Base-by-base conservation (phyloP, 228 moss, liverwort and hornwort species). In the Sphagnum fallax region DNA sequence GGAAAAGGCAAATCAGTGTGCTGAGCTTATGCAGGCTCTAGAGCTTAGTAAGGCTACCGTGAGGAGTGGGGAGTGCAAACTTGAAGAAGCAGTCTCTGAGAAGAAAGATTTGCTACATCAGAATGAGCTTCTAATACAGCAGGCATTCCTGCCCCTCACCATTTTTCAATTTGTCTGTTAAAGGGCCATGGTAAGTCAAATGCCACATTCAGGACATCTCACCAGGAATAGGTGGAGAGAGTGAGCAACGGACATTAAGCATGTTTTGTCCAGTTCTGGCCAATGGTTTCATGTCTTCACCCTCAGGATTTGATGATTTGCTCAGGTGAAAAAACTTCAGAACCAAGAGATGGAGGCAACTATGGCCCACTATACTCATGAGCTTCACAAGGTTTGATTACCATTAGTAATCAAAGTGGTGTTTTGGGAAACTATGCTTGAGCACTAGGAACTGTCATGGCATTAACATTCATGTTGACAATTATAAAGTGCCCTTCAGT, bases 321-420 rank as follows among this genome's bases (percentile, higher is more conserved):
- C 32, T 32, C 32, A 32, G 86, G 82, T 86, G 62, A 82, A 80
- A 75, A 75, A 68, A 10, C 69, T 82, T n/a, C 82, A 86, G 49
- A 72, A 78, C 67, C 82, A 82, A 71, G 86, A 86, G 71, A 61
- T 80, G 49, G 75, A 80, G 67, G 80, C 82, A 50, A 86, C 80
- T 16, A 80, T 86, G 49, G 82, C 86, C 6, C 82, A 82, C 63
- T 86, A 86, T 60, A 80, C 82, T 64, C 78, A 80, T 65, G 86
- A 86, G 75, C 75, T 86, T 67, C 86, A 78, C 62, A 55, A 55
- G 55, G 55, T 55, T 55, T 55, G 55, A 55, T 8, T 55, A 8
- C 55, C 8, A 12, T 55, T 12, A 8, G 12, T 55, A 8, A 55
- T 55, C 55, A 55, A 8, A 55, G 55, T 55, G 12, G 8, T 55